Evolutionary conservation across 2,329 filamentous ascomycete genomes (phyloP).

Genomic region (Ophioceras dolichostomum): DNA sequence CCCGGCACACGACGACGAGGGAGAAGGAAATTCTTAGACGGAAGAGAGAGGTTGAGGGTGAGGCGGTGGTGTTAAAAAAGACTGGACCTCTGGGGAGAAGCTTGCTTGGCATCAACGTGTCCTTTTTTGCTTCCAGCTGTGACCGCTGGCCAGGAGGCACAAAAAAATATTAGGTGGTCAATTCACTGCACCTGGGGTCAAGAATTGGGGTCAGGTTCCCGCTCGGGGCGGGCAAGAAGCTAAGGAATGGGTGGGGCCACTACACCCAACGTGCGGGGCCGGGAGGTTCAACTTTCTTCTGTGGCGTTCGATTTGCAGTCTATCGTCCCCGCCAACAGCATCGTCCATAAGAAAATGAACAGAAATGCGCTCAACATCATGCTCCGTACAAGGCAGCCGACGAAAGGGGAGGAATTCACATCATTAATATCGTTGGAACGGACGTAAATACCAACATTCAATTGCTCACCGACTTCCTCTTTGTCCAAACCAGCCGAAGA

Average conservation of each 20-base stretch:
- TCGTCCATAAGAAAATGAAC: no score
- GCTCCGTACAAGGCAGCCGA: no score
- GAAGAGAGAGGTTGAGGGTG: background rate
- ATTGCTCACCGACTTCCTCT: no score
- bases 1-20: constrained; percentile 1
- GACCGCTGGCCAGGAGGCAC: no score
- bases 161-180: constrained; percentile 5
- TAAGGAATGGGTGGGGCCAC: background rate
- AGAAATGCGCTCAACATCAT: no score
- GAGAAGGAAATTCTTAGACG: constrained; percentile 1
- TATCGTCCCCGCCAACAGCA: no score
- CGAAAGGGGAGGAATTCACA: no score
- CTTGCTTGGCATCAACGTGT: constrained; percentile 1
- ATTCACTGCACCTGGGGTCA: constrained; percentile 2
- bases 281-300: constrained; percentile 1
- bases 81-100: background rate
- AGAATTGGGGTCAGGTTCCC: constrained; percentile 1
- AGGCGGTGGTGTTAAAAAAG: constrained; percentile 2
- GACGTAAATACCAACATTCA: no score
- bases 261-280: background rate
- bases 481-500: no score
- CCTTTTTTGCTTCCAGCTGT: constrained; percentile 1
- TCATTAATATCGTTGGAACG: no score
- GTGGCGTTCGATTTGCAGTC: background rate
- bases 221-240: background rate